These are phyloP conservation scores for Colletotrichum shisoi DNA, from an alignment of 2,329 filamentous ascomycete species.

Conservation along the genomic window DNA sequence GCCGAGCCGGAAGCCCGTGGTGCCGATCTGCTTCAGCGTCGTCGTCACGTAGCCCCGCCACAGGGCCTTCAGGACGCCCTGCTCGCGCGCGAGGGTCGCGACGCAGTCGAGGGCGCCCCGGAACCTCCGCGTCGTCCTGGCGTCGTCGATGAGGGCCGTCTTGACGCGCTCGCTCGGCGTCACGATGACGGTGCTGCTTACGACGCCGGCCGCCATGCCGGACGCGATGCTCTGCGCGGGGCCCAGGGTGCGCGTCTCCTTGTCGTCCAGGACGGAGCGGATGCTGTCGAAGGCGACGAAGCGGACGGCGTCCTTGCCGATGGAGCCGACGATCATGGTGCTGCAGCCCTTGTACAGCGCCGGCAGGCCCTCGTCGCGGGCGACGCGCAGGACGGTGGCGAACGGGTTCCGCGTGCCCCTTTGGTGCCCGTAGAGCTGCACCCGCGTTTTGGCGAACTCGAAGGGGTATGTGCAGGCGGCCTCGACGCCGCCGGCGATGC, in stretches of 20 bases:
- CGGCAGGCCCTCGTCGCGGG: slow-evolving; percentile 16
- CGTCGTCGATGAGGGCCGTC: slow-evolving; percentile 32
- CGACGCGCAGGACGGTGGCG: slow-evolving; percentile 25
- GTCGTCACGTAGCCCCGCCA: slow-evolving; percentile 31
- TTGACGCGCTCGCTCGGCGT: slow-evolving; percentile 31
- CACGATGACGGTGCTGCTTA: slow-evolving; percentile 27
- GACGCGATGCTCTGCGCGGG: slow-evolving; percentile 24
- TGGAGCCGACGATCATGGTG: slow-evolving; percentile 29
- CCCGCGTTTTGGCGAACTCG: slow-evolving; percentile 30
- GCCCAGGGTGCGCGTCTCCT: slow-evolving; percentile 11
- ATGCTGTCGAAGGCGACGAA: slow-evolving; percentile 34
- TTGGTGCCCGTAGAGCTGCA: slow-evolving; percentile 30
- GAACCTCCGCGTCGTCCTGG: slow-evolving; percentile 22
- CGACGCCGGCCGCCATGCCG: slow-evolving; percentile 22
- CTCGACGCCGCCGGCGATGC: slow-evolving; percentile 30
- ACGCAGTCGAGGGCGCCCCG: slow-evolving; percentile 11
- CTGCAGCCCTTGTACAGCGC: slow-evolving; percentile 33
- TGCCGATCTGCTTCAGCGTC: slow-evolving; percentile 27
- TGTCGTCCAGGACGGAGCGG: slow-evolving; percentile 16
- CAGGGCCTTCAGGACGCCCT: slow-evolving; percentile 10
- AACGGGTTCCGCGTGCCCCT: slow-evolving; percentile 25
- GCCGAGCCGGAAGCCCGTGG: slow-evolving; percentile 28
- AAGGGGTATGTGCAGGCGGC: slow-evolving; percentile 31
- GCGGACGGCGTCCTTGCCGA: slow-evolving; percentile 31
- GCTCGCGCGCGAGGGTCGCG: slow-evolving; percentile 15